These are phyloP conservation scores for Colletotrichum sp. DNA, from an alignment of 2,329 filamentous ascomycete species.

Conservation along the genomic window DNA sequence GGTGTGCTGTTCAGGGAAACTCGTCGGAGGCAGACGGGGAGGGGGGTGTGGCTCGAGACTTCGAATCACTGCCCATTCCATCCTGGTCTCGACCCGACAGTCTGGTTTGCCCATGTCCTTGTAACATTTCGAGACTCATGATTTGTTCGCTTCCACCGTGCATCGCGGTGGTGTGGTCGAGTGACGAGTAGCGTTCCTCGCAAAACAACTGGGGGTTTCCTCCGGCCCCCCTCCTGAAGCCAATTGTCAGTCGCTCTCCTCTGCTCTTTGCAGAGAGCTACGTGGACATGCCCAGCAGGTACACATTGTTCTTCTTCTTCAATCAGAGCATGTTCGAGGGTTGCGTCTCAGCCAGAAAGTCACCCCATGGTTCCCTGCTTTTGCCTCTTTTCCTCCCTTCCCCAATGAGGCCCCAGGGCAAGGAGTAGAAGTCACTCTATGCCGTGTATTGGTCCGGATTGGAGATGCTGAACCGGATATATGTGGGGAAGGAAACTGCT, in stretches of 20 bases:
- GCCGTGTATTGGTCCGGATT: not conserved
- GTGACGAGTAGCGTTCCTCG: not conserved
- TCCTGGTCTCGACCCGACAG: not conserved
- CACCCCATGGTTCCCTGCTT: constrained; percentile 8
- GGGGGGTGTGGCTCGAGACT: not conserved
- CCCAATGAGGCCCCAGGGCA: not conserved
- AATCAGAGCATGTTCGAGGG: constrained; percentile 1
- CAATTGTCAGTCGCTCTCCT: not conserved
- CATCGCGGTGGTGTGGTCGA: not conserved
- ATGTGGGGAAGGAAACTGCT: not conserved
- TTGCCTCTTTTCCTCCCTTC: not conserved
- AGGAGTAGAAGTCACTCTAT: not conserved
- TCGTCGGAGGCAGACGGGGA: not conserved
- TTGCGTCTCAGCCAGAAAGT: constrained; percentile 3
- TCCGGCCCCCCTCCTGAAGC: not conserved
- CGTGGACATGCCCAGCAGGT: not conserved
- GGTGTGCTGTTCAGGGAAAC: not conserved
- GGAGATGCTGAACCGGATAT: not conserved
- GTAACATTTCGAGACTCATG: not conserved
- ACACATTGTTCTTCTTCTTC: not conserved
- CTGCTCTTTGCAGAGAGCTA: not conserved
- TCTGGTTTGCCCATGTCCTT: constrained; percentile 1
- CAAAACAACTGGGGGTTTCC: not conserved
- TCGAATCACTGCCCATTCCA: not conserved
- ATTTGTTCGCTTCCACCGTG: constrained; percentile 3